phyloP scores from a whole-genome alignment of 495 filamentous ascomycete species.

The Aspergillus heteromorphus region DNA sequence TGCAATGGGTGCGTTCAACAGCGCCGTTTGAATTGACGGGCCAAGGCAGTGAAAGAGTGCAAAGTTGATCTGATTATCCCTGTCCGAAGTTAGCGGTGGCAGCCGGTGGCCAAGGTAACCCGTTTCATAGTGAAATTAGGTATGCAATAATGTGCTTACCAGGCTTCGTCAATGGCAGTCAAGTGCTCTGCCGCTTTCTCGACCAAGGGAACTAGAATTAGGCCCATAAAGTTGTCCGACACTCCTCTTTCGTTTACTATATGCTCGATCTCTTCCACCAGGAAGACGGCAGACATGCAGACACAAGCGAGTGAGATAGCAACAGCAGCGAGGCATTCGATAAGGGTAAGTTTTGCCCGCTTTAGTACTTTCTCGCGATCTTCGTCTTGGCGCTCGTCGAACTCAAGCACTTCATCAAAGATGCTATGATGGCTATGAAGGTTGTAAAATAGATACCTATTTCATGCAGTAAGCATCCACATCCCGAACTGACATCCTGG shows the following conservation, averaged over 20 bases:
- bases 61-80: conserved; percentile 64
- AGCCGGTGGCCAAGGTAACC: too few relatives aligned
- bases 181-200: conserved; percentile 91
- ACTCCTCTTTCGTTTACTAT: conserved; percentile 61
- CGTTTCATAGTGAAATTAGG: background rate
- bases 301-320: conserved; percentile 66
- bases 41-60: conserved; percentile 86
- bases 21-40: conserved; percentile 81
- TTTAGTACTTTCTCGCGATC: conserved; percentile 60
- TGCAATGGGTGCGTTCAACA: conserved; percentile 81
- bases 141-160: conserved; percentile 40
- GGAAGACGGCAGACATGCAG: conserved; percentile 70
- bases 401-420: conserved; percentile 64
- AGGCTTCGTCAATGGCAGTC: conserved; percentile 87
- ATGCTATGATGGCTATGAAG: conserved; percentile 76
- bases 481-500: background rate
- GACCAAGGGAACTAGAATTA: conserved; percentile 71
- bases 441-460: conserved; percentile 75
- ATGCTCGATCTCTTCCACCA: conserved; percentile 73
- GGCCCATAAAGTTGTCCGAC: conserved; percentile 73
- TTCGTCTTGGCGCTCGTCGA: conserved; percentile 64
- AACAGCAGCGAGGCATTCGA: conserved; percentile 67
- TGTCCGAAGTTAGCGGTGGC: conserved; percentile 9
- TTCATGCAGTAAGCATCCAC: conserved; percentile 10
- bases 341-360: conserved; percentile 70